Conservation (phyloP, 768 basidiomycete genomes). For the Tricholomella constricta region DNA sequence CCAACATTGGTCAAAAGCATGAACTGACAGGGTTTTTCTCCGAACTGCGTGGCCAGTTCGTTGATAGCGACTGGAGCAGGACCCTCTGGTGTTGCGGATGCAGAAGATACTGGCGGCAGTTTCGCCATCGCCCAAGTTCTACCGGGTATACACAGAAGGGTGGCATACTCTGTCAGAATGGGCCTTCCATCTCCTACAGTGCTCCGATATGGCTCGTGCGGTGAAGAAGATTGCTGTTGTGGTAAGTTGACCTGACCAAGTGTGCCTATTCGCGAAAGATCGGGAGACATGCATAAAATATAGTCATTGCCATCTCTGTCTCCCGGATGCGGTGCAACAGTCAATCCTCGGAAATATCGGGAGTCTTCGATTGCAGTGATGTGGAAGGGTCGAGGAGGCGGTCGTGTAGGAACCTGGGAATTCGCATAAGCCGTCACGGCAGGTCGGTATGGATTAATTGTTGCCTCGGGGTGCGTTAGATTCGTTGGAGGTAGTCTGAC, state of each 20-base stretch:
- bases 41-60: conserved; percentile 81
- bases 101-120: conserved; percentile 36
- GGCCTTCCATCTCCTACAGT: conserved; percentile 45
- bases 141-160: conserved; percentile 77
- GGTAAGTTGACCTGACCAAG: conserved; percentile 65
- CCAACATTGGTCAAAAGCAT: conserved; percentile 89
- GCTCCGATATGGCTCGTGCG: conserved; percentile 37
- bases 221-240: conserved; percentile 37
- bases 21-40: conserved; percentile 74
- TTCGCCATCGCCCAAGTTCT: conserved; percentile 82
- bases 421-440: conserved; percentile 48
- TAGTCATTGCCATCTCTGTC: conserved; percentile 76
- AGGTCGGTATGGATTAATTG: conserved; percentile 52
- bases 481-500: conserved; percentile 78
- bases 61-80: conserved; percentile 65
- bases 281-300: conserved; percentile 73
- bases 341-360: conserved; percentile 67
- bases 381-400: conserved; percentile 57
- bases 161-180: conserved; percentile 76
- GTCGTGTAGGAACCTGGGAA: conserved; percentile 45
- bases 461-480: conserved; percentile 76
- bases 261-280: conserved; percentile 69
- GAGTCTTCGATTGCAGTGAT: conserved; percentile 61
- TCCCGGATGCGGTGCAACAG: conserved; percentile 70
- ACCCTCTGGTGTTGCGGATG: conserved; percentile 35